Conservation (phyloP, 176 grass and related monocot species). For the Carex myosuroides region DNA sequence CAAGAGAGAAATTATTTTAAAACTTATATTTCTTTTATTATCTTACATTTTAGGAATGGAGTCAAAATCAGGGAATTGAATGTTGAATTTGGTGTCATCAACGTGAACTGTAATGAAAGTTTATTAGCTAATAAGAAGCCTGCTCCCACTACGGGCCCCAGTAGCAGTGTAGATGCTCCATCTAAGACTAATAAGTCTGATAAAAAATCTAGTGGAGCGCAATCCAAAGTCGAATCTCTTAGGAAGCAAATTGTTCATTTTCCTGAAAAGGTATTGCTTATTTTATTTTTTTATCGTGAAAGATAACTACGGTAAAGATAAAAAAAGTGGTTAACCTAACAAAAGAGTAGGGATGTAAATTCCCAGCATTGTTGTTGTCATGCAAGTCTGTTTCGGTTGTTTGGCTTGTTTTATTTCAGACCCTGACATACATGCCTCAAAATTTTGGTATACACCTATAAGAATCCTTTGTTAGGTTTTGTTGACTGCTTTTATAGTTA, state of each 20-base stretch:
- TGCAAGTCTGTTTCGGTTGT: not conserved
- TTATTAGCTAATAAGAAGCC: slow-evolving; percentile 61
- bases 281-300: not conserved
- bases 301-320: not conserved
- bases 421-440: not conserved
- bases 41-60: slow-evolving; percentile 31
- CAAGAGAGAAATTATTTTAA: not conserved
- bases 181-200: slow-evolving; percentile 34
- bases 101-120: slow-evolving; percentile 66
- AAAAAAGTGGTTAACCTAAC: not conserved
- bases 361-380: not conserved
- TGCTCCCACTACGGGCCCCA: slow-evolving; percentile 29
- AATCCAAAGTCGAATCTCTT: slow-evolving; percentile 48
- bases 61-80: slow-evolving; percentile 35
- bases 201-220: slow-evolving; percentile 43
- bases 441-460: not conserved
- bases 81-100: slow-evolving; percentile 32
- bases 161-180: slow-evolving; percentile 44
- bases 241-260: slow-evolving; percentile 69
- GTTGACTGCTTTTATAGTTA: not conserved
- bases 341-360: not conserved
- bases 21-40: slow-evolving; percentile 1
- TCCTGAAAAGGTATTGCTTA: slow-evolving; percentile 77
- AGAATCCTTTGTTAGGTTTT: not conserved
- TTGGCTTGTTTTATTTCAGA: not conserved